Evolutionary conservation across 2,329 filamentous ascomycete species (phyloP), one percentile per base, ranked within the genome.

Genomic region (Cordyceps farinosa): DNA sequence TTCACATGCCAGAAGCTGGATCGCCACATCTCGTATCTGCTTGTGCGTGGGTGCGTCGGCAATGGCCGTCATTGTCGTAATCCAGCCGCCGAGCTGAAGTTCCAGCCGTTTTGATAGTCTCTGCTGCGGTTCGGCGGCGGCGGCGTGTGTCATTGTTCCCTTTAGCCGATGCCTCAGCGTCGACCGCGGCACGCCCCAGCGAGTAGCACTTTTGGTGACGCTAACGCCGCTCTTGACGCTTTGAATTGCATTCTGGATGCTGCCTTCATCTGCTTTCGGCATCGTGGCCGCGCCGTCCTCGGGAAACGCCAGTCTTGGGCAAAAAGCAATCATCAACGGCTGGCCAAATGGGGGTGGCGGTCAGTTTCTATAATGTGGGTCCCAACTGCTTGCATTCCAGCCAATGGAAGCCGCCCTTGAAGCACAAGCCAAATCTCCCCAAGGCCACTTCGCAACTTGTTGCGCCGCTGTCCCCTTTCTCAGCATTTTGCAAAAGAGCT

Each of bases 101-200:
- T 67, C 66, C 27, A 64, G 56, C 22, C 57, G n/a, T n/a, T 51
- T 58, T 8, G 56, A 64, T 13, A 66, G 61, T 5, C 64, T 52
- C 10, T 66, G 59, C 29, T 44, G 27, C 38, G 38, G 22, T 22
- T 61, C 58, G 30, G 48, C 36, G 2, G 48, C 58, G 10, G 27
- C 40, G 9, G 27, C 17, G 34, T 53, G 48, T 15, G 48, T 51
- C 36, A n/a, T 34, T 17, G 34, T 60, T 17, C 58, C 58, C 11
- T 45, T 52, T 13, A 61, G 30, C 5, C 58, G 48, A 15, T 45
- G 27, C 40, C 36, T 44, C 38, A 61, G 40, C 7, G 58, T 61
- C 15, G 58, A 44, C 5, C 48, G 38, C 13, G 58, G 58, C 1
- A 61, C 58, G 5, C 48, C 58, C 48, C 47, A 53, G n/a, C 38